A percentile compares a stretch with the other conserved stretches of the same genome.
These are phyloP conservation scores for Yamadazyma tumulicola DNA, from an alignment of 805 yeast species.

Conservation along the genomic window DNA sequence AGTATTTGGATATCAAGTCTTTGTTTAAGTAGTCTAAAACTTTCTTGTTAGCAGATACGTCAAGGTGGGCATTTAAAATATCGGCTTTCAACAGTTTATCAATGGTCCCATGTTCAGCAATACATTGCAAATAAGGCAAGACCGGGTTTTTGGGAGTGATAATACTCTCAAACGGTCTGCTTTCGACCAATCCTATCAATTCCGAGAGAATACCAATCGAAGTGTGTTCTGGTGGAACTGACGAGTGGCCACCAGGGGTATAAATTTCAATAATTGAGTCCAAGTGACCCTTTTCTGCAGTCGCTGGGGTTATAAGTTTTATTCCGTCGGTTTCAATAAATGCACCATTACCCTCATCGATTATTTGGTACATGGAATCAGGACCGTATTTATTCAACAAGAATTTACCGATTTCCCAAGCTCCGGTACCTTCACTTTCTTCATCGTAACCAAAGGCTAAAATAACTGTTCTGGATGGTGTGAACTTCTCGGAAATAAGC, in stretches of 20 bases:
- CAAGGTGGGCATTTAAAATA: conserved; percentile 34
- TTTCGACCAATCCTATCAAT: conserved; percentile 37
- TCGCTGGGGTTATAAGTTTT: conserved; percentile 41
- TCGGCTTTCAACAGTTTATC: conserved; percentile 26
- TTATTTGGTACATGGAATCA: conserved; percentile 38
- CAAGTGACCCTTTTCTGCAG: conserved; percentile 47
- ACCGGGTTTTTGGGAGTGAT: conserved; percentile 42
- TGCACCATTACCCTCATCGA: conserved; percentile 39
- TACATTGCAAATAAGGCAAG: conserved; percentile 40
- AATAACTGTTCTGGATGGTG: conserved; percentile 42
- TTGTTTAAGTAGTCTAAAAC: conserved; percentile 31
- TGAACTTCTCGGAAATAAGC: conserved; percentile 27
- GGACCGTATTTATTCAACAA: conserved; percentile 35
- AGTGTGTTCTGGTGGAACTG: conserved; percentile 48
- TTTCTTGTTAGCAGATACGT: conserved; percentile 30
- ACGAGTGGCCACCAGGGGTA: conserved; percentile 51
- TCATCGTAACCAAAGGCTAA: conserved; percentile 50
- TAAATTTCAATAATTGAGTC: conserved; percentile 35
- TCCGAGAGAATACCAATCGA: conserved; percentile 45
- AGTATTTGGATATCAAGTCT: conserved; percentile 27
- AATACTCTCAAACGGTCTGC: conserved; percentile 29
- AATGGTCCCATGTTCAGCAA: conserved; percentile 42
- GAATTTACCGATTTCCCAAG: conserved; percentile 28
- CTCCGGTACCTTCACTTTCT: conserved; percentile 41
- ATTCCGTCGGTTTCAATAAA: conserved; percentile 24